These are phyloP conservation scores for Rhizophagus clarus DNA, from an alignment of 192 early-diverging fungal genomes.

Conservation along the genomic window DNA sequence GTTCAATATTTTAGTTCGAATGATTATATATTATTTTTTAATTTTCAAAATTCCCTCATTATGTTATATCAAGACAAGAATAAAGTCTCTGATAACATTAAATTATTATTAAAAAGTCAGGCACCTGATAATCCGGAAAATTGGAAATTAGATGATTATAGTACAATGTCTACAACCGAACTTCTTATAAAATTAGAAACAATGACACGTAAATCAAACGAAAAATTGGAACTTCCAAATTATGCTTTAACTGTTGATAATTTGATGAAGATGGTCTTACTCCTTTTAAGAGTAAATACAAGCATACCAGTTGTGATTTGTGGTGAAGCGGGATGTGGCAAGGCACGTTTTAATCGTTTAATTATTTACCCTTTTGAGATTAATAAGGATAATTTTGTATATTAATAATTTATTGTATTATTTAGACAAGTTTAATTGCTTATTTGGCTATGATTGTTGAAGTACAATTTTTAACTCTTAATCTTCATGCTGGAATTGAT, in stretches of 20 bases:
- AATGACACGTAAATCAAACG: slow-evolving; percentile 11
- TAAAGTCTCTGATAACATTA: neutral
- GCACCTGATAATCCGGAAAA: neutral
- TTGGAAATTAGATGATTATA: neutral
- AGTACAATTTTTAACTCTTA: no score
- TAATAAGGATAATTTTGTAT: no score
- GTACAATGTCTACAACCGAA: neutral
- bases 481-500: no score
- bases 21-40: slow-evolving; percentile 11
- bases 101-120: neutral
- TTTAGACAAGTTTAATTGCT: neutral
- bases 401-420: neutral
- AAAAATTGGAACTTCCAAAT: neutral
- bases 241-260: neutral
- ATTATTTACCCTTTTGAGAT: no score
- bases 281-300: neutral
- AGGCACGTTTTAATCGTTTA: neutral
- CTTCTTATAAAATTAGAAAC: neutral
- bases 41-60: neutral
- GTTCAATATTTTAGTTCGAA: neutral
- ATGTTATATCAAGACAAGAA: neutral
- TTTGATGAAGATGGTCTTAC: neutral
- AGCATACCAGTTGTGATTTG: neutral
- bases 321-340: no score
- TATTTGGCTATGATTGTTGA: no score